phyloP scores from a whole-genome alignment of 495 filamentous ascomycete species.

The Cryomyces minteri region DNA sequence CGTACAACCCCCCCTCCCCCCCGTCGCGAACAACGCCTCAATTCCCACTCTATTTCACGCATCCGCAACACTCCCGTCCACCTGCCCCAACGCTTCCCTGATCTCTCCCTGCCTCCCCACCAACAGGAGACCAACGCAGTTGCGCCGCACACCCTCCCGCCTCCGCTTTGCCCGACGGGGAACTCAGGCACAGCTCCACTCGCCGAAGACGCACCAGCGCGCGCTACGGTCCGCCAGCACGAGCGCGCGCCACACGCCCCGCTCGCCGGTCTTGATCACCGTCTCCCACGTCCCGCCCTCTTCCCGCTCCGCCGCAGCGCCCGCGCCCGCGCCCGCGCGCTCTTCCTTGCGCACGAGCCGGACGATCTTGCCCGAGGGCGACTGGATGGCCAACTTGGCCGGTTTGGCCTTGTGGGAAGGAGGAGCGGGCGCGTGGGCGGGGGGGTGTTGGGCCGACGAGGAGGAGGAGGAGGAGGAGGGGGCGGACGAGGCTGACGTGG shows the following conservation, averaged over 20 bases:
- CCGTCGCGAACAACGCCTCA: no score
- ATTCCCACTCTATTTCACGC: no score
- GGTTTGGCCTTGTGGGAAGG: slow-evolving; percentile 36
- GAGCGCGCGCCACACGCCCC: slow-evolving; percentile 77
- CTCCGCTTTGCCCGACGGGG: no score
- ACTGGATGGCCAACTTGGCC: slow-evolving; percentile 89
- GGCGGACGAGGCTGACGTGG: slow-evolving; percentile 10
- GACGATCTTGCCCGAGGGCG: slow-evolving; percentile 87
- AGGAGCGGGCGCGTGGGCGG: not conserved
- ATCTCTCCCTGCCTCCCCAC: no score
- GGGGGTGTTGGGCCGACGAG: not conserved
- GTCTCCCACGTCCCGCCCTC: slow-evolving; percentile 81
- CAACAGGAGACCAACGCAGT: no score
- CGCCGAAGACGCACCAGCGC: slow-evolving; percentile 95
- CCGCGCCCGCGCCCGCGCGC: slow-evolving; percentile 22
- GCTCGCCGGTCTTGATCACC: slow-evolving; percentile 88
- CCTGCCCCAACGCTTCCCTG: no score
- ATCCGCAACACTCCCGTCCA: no score
- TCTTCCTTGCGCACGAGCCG: slow-evolving; percentile 80
- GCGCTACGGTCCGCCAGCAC: slow-evolving; percentile 91
- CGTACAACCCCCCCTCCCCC: no score
- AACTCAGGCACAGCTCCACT: slow-evolving; percentile 58
- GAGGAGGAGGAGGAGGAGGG: slow-evolving; percentile 23
- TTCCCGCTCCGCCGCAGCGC: slow-evolving; percentile 41
- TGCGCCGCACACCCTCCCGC: no score